Conservation (phyloP, 176 grass and related monocot species). For the Oryza rufipogon region DNA sequence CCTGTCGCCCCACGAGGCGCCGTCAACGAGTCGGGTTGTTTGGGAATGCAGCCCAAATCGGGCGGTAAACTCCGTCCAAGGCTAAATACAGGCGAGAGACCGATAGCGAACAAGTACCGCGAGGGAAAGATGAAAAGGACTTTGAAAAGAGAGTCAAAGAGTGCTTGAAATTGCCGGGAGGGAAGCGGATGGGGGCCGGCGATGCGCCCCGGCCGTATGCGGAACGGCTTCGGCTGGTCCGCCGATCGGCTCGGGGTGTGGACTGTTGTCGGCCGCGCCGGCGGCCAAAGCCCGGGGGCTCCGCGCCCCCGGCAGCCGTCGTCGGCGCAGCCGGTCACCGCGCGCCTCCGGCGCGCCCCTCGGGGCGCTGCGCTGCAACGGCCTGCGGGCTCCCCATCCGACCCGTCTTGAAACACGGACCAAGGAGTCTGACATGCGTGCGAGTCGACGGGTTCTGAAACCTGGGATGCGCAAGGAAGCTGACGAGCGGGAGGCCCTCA, state of each 20-base stretch:
- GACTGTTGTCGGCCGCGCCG: conserved; percentile 37
- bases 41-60: conserved; percentile 60
- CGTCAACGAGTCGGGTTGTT: conserved; percentile 59
- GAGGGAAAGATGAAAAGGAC: conserved; percentile 65
- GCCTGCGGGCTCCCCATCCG: conserved; percentile 51
- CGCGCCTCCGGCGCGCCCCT: too few species aligned
- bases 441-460: conserved; percentile 37
- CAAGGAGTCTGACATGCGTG: conserved; percentile 65
- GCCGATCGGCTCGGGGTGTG: conserved; percentile 45
- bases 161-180: conserved; percentile 71
- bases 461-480: conserved; percentile 35
- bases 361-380: too few species aligned
- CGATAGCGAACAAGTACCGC: conserved; percentile 56
- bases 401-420: conserved; percentile 86
- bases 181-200: conserved; percentile 74
- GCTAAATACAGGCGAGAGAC: conserved; percentile 62
- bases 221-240: conserved; percentile 31
- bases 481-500: conserved; percentile 25
- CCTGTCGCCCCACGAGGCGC: conserved; percentile 48
- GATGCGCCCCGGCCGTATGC: conserved; percentile 34
- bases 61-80: conserved; percentile 51
- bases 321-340: too few species aligned
- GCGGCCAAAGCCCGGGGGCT: conserved; percentile 35
- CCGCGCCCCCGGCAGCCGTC: too few species aligned
- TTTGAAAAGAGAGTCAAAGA: conserved; percentile 75